Evolutionary conservation across 106 monocot genomes (phyloP).

Genomic region (Dactylorhiza incarnata): DNA sequence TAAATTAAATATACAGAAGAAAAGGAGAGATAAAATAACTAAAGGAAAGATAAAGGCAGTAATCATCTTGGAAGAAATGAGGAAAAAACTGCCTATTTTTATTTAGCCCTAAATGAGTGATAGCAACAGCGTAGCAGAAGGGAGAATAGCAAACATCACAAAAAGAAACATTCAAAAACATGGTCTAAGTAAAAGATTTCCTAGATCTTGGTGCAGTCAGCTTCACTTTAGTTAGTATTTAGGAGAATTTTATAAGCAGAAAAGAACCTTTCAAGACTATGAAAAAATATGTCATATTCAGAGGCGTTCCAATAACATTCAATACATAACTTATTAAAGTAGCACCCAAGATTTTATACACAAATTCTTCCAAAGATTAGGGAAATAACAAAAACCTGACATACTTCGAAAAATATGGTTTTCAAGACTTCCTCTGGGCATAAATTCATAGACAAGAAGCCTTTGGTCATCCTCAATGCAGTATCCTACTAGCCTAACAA

Average conservation of each 20-base stretch:
- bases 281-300: neutral
- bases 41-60: neutral
- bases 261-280: neutral
- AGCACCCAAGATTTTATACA: neutral
- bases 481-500: conserved; percentile 90
- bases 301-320: neutral
- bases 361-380: conserved; percentile 6
- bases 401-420: conserved; percentile 92
- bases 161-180: neutral
- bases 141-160: neutral
- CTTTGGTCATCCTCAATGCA: conserved; percentile 86
- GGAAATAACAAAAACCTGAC: conserved; percentile 13
- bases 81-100: neutral
- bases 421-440: conserved; percentile 88
- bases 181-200: neutral
- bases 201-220: neutral
- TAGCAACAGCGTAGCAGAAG: neutral
- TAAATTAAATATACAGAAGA: too few species aligned
- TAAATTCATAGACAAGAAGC: conserved; percentile 88
- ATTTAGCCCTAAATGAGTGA: neutral
- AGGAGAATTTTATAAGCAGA: neutral
- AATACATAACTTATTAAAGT: neutral
- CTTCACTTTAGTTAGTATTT: neutral
- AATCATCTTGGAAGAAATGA: neutral
- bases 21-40: neutral